Evolutionary conservation across 306 rosid species (phyloP).

Genomic region (Cicer arietinum): DNA sequence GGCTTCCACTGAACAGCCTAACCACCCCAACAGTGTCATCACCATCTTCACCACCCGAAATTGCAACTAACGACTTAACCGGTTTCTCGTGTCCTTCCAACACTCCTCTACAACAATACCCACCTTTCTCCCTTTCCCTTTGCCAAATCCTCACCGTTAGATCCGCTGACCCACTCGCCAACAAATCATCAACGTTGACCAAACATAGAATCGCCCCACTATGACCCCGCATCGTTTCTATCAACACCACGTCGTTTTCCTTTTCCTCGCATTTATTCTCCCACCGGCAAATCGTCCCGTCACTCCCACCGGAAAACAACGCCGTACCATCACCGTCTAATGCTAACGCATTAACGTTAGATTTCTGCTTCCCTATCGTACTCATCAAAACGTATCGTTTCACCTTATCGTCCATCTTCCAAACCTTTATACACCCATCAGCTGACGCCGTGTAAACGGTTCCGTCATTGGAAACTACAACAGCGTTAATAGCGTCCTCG

Average conservation of each 20-base stretch:
- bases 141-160: conserved; percentile 72
- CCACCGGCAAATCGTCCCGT: conserved; percentile 52
- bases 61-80: conserved; percentile 59
- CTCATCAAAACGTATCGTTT: conserved; percentile 44
- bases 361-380: conserved; percentile 39
- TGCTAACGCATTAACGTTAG: conserved; percentile 52
- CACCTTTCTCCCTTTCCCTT: conserved; percentile 18
- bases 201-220: conserved; percentile 60
- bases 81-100: conserved; percentile 69
- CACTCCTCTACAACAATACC: conserved; percentile 47
- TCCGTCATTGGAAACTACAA: conserved; percentile 51
- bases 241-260: conserved; percentile 25
- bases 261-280: conserved; percentile 23
- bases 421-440: conserved; percentile 58
- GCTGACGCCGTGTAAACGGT: conserved; percentile 68
- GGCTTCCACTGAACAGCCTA: conserved; percentile 58
- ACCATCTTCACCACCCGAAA: conserved; percentile 12
- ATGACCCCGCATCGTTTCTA: conserved; percentile 57
- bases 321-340: conserved; percentile 43
- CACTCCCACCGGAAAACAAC: conserved; percentile 57
- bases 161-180: conserved; percentile 69
- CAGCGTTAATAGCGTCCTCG: conserved; percentile 67
- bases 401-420: conserved; percentile 56
- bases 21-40: conserved; percentile 40
- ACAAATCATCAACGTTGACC: conserved; percentile 45